These are phyloP conservation scores for Ogataea saltuana DNA, from an alignment of 805 yeast genomes.

Conservation along the genomic window DNA sequence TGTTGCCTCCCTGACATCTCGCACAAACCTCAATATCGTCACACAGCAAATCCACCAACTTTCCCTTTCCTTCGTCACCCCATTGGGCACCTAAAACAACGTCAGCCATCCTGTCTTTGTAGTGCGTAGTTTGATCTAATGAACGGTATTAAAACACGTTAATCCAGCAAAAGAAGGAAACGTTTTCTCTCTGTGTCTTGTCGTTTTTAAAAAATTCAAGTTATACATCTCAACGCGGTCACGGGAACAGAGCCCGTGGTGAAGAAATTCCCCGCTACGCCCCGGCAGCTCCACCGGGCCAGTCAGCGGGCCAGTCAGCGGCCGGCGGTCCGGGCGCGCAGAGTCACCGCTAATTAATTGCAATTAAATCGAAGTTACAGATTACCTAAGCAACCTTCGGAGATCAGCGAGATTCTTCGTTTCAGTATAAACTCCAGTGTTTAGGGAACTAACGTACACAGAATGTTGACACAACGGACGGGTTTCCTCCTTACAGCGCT, in stretches of 20 bases:
- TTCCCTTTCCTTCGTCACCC: slow-evolving; percentile 99
- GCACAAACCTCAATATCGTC: slow-evolving; percentile 96
- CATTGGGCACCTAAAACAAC: slow-evolving; percentile 98
- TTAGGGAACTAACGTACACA: not conserved
- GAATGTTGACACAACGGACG: too few relatives aligned
- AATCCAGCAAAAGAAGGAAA: slow-evolving; percentile 16
- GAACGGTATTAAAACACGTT: slow-evolving; percentile 22
- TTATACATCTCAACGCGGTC: too few relatives aligned
- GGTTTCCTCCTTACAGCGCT: too few relatives aligned
- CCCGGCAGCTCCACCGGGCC: too few relatives aligned
- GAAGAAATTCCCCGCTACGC: too few relatives aligned
- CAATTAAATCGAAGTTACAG: slow-evolving; percentile 3
- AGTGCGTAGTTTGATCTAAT: not conserved
- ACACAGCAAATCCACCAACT: slow-evolving; percentile 91
- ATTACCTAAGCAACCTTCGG: not conserved
- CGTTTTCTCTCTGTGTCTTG: not conserved
- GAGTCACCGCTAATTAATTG: slow-evolving; percentile 3
- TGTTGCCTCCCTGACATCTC: slow-evolving; percentile 98
- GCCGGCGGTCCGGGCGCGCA: too few relatives aligned
- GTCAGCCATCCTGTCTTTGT: slow-evolving; percentile 61
- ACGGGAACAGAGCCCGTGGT: too few relatives aligned
- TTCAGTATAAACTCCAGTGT: slow-evolving; percentile 1
- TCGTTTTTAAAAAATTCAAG: too few relatives aligned
- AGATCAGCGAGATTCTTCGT: slow-evolving; percentile 3
- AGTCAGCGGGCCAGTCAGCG: too few relatives aligned